phyloP scores from a whole-genome alignment of 2,329 filamentous ascomycete genomes.

The Peltaster fructicola region DNA sequence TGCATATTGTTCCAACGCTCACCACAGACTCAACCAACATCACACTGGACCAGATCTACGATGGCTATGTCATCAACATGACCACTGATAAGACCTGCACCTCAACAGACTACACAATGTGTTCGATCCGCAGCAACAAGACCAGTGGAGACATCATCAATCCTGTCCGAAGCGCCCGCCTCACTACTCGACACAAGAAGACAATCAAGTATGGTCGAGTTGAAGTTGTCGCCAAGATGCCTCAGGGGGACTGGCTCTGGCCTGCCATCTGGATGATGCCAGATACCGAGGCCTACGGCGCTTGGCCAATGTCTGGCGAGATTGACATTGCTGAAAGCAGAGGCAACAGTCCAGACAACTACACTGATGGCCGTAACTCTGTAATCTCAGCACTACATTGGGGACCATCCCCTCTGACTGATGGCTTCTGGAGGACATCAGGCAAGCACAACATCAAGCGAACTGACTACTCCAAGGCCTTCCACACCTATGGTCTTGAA shows the following conservation, averaged over 20 bases:
- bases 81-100: slow-evolving; percentile 48
- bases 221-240: slow-evolving; percentile 57
- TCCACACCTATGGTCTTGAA: slow-evolving; percentile 62
- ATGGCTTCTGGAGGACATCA: slow-evolving; percentile 67
- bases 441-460: slow-evolving; percentile 55
- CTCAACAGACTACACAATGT: slow-evolving; percentile 38
- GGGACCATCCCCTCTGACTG: slow-evolving; percentile 51
- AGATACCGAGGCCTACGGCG: slow-evolving; percentile 48
- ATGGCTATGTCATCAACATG: slow-evolving; percentile 36
- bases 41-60: slow-evolving; percentile 11
- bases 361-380: slow-evolving; percentile 62
- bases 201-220: slow-evolving; percentile 61
- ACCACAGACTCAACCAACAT: slow-evolving; percentile 45
- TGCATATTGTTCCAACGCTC: slow-evolving; percentile 57
- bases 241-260: slow-evolving; percentile 67
- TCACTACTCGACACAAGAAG: slow-evolving; percentile 52
- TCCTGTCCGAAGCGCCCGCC: slow-evolving; percentile 55
- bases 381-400: slow-evolving; percentile 61
- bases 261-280: slow-evolving; percentile 78
- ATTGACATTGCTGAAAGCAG: slow-evolving; percentile 65
- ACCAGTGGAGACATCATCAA: slow-evolving; percentile 59
- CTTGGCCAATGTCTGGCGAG: slow-evolving; percentile 61
- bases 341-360: slow-evolving; percentile 45
- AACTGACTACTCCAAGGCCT: slow-evolving; percentile 48
- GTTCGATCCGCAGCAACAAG: slow-evolving; percentile 51